Evolutionary conservation across 257 asterid genomes (phyloP).

Genomic region (Jaltomata sinuosa): DNA sequence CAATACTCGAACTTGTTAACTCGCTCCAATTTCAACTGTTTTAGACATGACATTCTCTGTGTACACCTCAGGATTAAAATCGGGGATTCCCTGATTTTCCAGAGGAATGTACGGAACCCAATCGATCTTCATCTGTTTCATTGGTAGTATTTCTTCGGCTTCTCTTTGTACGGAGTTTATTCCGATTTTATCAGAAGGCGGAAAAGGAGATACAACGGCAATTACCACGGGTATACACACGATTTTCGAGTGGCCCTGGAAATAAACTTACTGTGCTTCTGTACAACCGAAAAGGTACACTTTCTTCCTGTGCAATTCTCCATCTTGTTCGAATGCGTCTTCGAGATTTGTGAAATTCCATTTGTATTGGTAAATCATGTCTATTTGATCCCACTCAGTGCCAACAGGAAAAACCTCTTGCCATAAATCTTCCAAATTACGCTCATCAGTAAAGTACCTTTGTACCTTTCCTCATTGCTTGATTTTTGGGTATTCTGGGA

Average conservation of each 20-base stretch:
- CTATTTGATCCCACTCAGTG: conserved; percentile 86
- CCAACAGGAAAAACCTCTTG: too few species aligned
- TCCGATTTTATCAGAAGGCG: conserved; percentile 98
- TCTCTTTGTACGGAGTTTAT: conserved; percentile 91
- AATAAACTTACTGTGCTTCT: conserved; percentile 63
- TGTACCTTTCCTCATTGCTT: too few species aligned
- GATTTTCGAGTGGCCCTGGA: conserved; percentile 40
- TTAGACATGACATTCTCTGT: conserved; percentile 48
- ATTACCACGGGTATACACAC: conserved; percentile 61
- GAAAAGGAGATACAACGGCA: conserved; percentile 90
- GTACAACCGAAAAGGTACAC: conserved; percentile 86
- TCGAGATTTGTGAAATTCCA: conserved; percentile 76
- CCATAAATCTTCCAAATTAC: too few species aligned
- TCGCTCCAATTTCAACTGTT: conserved; percentile 67
- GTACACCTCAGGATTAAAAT: conserved; percentile 73
- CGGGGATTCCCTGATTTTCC: conserved; percentile 52
- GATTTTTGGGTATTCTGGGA: too few species aligned
- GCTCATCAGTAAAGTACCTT: too few species aligned
- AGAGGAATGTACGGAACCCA: conserved; percentile 94
- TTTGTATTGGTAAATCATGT: conserved; percentile 69
- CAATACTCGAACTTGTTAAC: conserved; percentile 82
- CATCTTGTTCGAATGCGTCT: conserved; percentile 87
- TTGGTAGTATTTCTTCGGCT: conserved; percentile 78
- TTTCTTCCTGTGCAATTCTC: conserved; percentile 45
- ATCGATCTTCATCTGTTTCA: conserved; percentile 97